These are phyloP conservation scores for Berkeleyomyces rouxiae DNA, from an alignment of 2,329 filamentous ascomycete species.

Conservation along the genomic window DNA sequence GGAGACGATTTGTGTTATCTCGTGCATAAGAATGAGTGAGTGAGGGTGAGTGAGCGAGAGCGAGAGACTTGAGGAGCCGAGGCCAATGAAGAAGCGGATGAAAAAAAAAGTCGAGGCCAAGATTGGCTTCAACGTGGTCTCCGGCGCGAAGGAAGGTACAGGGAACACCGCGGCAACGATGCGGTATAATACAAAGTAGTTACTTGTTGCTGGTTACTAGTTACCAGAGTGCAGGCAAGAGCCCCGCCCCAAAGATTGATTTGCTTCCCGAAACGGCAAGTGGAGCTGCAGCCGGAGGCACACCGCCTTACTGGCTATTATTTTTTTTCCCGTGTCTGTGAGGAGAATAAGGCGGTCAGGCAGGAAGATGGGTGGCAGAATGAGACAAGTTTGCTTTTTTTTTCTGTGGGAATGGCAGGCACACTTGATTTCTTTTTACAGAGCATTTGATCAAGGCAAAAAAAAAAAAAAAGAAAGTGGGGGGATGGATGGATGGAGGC, in stretches of 20 bases:
- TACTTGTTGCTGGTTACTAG: too few relatives aligned
- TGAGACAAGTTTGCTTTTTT: conserved; percentile 2
- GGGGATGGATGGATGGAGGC: neutral
- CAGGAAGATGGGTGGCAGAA: neutral
- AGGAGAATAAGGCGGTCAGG: neutral
- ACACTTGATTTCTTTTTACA: too few relatives aligned
- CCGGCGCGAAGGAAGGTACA: neutral
- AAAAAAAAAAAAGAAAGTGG: conserved; percentile 10
- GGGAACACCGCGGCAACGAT: neutral
- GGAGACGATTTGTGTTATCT: too few relatives aligned
- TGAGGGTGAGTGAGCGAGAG: too few relatives aligned
- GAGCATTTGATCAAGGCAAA: neutral
- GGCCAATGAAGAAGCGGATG: neutral
- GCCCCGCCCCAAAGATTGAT: neutral
- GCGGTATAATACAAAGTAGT: neutral
- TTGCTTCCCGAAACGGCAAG: conserved; percentile 2
- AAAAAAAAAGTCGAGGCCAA: neutral
- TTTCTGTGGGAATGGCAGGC: neutral
- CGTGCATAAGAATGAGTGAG: too few relatives aligned
- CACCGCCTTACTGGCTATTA: conserved; percentile 1
- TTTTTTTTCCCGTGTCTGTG: neutral
- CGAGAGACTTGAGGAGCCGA: neutral
- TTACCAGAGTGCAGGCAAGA: too few relatives aligned
- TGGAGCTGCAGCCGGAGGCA: neutral
- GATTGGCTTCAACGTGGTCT: neutral